Evolutionary conservation across 2,329 filamentous ascomycete species (phyloP).

Genomic region (Alternaria ethzedia): DNA sequence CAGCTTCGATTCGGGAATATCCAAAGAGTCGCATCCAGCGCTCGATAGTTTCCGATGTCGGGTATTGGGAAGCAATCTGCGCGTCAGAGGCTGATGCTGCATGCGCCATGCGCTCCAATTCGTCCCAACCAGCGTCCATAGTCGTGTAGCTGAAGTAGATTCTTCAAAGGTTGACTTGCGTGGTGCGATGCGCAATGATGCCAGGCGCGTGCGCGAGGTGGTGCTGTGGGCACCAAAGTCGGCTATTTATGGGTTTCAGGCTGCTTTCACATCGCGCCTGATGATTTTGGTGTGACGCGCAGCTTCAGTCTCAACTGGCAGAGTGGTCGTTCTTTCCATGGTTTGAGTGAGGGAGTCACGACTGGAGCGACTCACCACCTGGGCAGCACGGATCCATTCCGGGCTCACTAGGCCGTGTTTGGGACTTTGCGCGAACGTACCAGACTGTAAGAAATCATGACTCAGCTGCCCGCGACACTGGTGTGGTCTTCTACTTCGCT

Average conservation of each 20-base stretch:
- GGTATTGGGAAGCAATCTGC: constrained; percentile 21
- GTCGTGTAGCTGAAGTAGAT: neutral
- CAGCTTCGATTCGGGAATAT: constrained; percentile 39
- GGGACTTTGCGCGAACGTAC: neutral
- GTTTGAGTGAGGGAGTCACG: neutral
- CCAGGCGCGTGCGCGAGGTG: neutral
- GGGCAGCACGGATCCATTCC: neutral
- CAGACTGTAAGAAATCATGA: neutral
- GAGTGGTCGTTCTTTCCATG: neutral
- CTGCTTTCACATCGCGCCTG: neutral
- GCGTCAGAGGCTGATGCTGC: constrained; percentile 16
- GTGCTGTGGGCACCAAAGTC: neutral
- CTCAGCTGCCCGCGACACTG: neutral
- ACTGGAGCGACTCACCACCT: neutral
- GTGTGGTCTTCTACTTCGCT: neutral
- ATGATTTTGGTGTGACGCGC: neutral
- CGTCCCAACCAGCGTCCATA: constrained; percentile 16
- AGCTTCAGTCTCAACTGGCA: neutral
- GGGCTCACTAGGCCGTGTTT: neutral
- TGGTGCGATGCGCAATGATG: neutral
- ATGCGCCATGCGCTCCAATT: constrained; percentile 26
- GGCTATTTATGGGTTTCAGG: neutral
- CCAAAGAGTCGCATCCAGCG: constrained; percentile 48
- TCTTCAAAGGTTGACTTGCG: neutral
- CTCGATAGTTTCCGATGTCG: constrained; percentile 27